Evolutionary conservation across 1,284 basidiomycete genomes (phyloP).

Genomic region (Marasmius fiardii): DNA sequence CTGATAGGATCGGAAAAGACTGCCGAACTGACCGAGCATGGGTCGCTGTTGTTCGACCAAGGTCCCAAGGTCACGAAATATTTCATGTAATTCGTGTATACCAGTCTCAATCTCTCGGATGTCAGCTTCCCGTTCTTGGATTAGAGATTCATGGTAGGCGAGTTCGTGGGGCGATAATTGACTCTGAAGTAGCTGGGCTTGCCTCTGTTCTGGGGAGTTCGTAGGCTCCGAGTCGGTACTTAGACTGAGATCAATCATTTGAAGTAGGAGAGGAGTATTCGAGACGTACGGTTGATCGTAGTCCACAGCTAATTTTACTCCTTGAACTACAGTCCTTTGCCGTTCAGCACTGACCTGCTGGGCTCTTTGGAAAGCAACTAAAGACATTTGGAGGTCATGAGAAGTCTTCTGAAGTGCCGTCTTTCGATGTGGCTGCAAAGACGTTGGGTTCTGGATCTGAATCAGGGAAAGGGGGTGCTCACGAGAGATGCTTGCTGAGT

Average conservation of each 20-base stretch:
- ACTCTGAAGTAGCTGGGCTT: conserved; percentile 68
- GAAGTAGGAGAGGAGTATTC: not conserved
- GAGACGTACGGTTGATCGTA: conserved; percentile 44
- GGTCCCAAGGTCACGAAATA: conserved; percentile 95
- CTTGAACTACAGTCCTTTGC: conserved; percentile 82
- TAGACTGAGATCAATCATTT: conserved; percentile 9
- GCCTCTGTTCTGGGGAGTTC: conserved; percentile 51
- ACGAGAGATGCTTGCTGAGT: conserved; percentile 65
- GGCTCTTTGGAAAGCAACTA: conserved; percentile 89
- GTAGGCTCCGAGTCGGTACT: conserved; percentile 32
- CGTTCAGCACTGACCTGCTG: conserved; percentile 88
- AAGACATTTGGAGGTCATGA: conserved; percentile 87
- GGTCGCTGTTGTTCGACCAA: conserved; percentile 93
- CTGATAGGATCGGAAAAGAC: not conserved
- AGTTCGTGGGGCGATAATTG: conserved; percentile 87
- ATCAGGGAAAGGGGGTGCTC: conserved; percentile 21
- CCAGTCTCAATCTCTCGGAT: conserved; percentile 97
- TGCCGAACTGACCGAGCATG: conserved; percentile 76
- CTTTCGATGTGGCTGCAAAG: conserved; percentile 65
- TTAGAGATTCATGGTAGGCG: conserved; percentile 94
- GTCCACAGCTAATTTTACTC: conserved; percentile 73
- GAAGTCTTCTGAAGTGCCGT: conserved; percentile 86
- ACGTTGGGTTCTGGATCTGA: not conserved
- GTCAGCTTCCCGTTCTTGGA: conserved; percentile 92
- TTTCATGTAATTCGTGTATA: conserved; percentile 95